Evolutionary conservation across 176 grass and related monocot genomes (phyloP).

Genomic region (Avena sativa): DNA sequence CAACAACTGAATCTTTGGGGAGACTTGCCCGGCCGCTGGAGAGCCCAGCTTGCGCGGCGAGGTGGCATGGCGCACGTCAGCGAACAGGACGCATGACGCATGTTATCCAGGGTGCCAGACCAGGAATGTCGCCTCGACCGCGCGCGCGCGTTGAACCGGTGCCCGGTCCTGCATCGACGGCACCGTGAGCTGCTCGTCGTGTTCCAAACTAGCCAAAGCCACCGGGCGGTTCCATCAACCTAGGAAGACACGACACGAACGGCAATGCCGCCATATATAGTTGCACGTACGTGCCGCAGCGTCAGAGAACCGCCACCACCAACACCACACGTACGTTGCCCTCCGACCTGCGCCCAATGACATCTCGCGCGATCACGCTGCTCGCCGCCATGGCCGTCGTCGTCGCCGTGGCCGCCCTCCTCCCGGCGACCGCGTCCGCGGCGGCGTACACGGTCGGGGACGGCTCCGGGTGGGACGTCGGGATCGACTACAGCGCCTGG

Average conservation of each 20-base stretch:
- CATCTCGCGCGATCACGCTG: not conserved
- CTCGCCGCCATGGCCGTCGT: not conserved
- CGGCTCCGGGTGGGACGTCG: slow-evolving; percentile 41
- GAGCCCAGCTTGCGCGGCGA: no score
- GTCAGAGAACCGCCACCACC: not conserved
- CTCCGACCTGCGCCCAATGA: not conserved
- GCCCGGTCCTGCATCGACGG: not conserved
- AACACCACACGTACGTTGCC: not conserved
- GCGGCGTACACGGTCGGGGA: slow-evolving; percentile 26
- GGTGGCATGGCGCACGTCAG: no score
- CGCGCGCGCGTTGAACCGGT: not conserved
- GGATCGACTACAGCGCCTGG: slow-evolving; percentile 43
- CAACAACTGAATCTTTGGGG: no score
- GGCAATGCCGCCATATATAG: not conserved
- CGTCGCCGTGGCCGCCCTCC: not conserved
- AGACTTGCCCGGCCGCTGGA: no score
- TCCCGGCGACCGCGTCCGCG: slow-evolving; percentile 23
- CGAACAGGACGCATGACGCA: no score
- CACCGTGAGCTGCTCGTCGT: not conserved
- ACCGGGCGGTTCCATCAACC: not conserved
- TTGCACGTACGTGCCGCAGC: not conserved
- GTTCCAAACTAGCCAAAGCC: not conserved
- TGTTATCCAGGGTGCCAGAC: no score
- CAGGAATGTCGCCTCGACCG: no score
- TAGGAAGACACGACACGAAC: not conserved